Base-by-base conservation (phyloP, 768 basidiomycete species). In the Boletus reticuloceps region DNA sequence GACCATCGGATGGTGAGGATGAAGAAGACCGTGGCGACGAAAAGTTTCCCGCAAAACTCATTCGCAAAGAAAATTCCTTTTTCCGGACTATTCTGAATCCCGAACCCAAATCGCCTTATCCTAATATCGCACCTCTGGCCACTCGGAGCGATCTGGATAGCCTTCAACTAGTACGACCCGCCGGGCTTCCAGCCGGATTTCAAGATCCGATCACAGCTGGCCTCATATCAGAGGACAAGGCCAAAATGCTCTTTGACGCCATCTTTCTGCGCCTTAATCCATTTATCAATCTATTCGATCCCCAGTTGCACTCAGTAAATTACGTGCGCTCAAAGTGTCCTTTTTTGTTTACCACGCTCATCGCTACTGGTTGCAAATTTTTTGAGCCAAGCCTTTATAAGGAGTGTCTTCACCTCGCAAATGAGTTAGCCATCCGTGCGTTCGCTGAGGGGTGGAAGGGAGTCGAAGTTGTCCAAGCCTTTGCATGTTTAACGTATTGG, bases 401-500 rank as follows among this genome's bases (percentile, higher is more conserved):
- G 57, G 74, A 78, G 17, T 86, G 87, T 58, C 84, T 87, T 60
- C 82, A 82, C 54, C 80, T 93, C 19, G 87, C 89, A 13, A 77
- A 89, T 51, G 84, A 88, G 22, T 80, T 86, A 59, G 84, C 86
- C n/a, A 77, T 88, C 27, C 82, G 83, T 54, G 90, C 91, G 10
- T 92, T 94, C 63, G 79, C 83, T 32, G 84, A 88, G 58, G 80
- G 79, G n/a, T 86, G 82, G 82, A 88, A 90, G 68, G 79, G 85
- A 57, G 84, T 95, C 50, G 93, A 94, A 71, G 85, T 93, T 20
- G 88, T 91, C 5, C 94, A 96, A 71, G 90, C 91, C 27, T 90
- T 93, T 68, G 86, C 89, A 19, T 92, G 91, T 63, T 76, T 95
- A 56, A 91, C 87, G 38, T 95, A 94, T 71, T 95, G 91, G 91